phyloP scores from a whole-genome alignment of 116 monocot genomes.

The Posidonia oceanica region DNA sequence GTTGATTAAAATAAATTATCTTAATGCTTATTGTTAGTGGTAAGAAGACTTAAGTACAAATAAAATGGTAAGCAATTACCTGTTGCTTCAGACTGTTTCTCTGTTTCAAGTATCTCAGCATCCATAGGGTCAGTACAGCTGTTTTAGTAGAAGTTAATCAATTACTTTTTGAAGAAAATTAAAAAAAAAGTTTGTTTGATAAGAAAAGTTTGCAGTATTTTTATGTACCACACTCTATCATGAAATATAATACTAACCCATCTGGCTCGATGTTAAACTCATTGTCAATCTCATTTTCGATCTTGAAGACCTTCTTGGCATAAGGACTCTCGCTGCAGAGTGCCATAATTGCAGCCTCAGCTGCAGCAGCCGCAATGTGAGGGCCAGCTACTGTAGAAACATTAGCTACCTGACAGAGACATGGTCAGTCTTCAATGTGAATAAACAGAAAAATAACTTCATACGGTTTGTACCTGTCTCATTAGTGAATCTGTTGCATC shows the following conservation, averaged over 20 bases:
- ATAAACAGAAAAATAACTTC: neutral
- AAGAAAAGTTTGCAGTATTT: too few species aligned
- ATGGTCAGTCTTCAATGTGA: slow-evolving; percentile 7
- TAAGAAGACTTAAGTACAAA: too few species aligned
- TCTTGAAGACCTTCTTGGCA: slow-evolving; percentile 38
- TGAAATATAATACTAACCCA: neutral
- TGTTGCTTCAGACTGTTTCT: neutral
- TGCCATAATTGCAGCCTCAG: slow-evolving; percentile 47
- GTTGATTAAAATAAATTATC: too few species aligned
- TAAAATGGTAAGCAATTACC: slow-evolving; percentile 2
- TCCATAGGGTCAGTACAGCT: neutral
- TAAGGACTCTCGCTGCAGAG: slow-evolving; percentile 51
- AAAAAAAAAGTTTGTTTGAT: too few species aligned
- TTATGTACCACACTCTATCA: neutral
- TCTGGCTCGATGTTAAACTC: neutral
- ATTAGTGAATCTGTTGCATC: slow-evolving; percentile 47
- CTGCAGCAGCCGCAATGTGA: slow-evolving; percentile 56
- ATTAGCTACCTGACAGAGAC: slow-evolving; percentile 52
- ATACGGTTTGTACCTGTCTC: slow-evolving; percentile 34
- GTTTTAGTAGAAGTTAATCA: neutral
- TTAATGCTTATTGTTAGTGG: too few species aligned
- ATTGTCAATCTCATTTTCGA: slow-evolving; percentile 7
- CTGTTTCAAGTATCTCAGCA: neutral
- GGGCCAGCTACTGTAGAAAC: slow-evolving; percentile 53
- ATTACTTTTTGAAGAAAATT: neutral